Percentiles rank a stretch among this genome's conserved stretches.
Conservation (phyloP, 192 early-diverging fungal genomes). For the Gamsiella multidivaricata region DNA sequence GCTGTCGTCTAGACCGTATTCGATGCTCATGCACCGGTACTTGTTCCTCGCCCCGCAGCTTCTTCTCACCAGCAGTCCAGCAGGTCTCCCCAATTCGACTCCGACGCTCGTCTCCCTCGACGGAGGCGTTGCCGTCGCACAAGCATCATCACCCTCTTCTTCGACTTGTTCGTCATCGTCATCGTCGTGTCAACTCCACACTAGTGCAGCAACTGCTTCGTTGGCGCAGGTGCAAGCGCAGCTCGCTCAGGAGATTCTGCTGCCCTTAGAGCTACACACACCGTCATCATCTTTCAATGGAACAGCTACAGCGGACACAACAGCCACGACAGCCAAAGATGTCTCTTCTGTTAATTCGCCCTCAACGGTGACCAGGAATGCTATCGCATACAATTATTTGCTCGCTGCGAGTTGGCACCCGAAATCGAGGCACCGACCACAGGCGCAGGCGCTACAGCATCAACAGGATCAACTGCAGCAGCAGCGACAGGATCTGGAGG, state of each 20-base stretch:
- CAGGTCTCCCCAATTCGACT: not conserved
- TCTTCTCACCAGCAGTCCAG: slow-evolving; percentile 17
- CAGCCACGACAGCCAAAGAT: not conserved
- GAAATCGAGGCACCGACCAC: slow-evolving; percentile 17
- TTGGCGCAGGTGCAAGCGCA: slow-evolving; percentile 10
- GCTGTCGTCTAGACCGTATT: slow-evolving; percentile 12
- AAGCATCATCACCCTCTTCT: too few species aligned
- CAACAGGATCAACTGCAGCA: slow-evolving; percentile 14
- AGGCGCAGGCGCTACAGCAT: not conserved
- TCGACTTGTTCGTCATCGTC: not conserved
- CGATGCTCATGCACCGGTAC: slow-evolving; percentile 38
- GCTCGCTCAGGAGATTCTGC: slow-evolving; percentile 8
- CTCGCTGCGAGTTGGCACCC: slow-evolving; percentile 48
- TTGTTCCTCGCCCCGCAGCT: slow-evolving; percentile 21
- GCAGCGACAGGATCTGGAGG: slow-evolving; percentile 2
- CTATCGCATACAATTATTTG: slow-evolving; percentile 42
- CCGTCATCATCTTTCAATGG: not conserved
- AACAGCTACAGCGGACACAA: not conserved
- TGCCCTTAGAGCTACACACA: not conserved
- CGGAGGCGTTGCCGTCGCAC: too few species aligned
- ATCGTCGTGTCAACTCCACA: slow-evolving; percentile 14
- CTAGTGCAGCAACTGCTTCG: not conserved
- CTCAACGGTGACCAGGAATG: not conserved
- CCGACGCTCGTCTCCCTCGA: slow-evolving; percentile 28
- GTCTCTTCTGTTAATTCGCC: too few species aligned